A percentile compares a stretch with the other conserved stretches of the same genome.
Conservation (phyloP, 441 rosid species). For the Eruca vesicaria region DNA sequence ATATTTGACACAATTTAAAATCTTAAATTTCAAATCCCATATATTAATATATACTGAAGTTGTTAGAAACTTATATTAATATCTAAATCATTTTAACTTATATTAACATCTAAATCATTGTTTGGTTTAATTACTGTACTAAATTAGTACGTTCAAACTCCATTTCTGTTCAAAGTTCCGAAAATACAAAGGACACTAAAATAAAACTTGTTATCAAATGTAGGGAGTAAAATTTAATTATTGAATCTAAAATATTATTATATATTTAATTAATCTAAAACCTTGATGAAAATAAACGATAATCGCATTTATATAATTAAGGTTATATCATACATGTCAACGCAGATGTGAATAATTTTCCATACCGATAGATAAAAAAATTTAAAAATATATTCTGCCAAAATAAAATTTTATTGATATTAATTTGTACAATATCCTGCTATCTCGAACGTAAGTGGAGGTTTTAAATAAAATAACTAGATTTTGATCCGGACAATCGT, state of each 20-base stretch:
- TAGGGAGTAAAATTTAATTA: not conserved
- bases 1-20: not conserved
- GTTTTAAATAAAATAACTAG: not conserved
- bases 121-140: not conserved
- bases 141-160: not conserved
- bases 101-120: no score
- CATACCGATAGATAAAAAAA: not conserved
- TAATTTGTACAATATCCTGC: not conserved
- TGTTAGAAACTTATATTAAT: not conserved
- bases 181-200: not conserved
- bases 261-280: not conserved
- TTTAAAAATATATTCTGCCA: not conserved
- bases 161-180: not conserved
- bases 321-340: not conserved
- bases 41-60: not conserved
- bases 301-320: not conserved
- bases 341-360: not conserved
- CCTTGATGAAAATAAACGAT: not conserved
- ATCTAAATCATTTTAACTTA: not conserved
- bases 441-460: not conserved
- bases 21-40: not conserved
- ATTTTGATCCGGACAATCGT: no score
- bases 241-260: not conserved
- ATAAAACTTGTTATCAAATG: not conserved
- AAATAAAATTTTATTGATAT: not conserved